Evolutionary conservation across 148 eudicot species (phyloP).

Genomic region (Nyssa sinensis): DNA sequence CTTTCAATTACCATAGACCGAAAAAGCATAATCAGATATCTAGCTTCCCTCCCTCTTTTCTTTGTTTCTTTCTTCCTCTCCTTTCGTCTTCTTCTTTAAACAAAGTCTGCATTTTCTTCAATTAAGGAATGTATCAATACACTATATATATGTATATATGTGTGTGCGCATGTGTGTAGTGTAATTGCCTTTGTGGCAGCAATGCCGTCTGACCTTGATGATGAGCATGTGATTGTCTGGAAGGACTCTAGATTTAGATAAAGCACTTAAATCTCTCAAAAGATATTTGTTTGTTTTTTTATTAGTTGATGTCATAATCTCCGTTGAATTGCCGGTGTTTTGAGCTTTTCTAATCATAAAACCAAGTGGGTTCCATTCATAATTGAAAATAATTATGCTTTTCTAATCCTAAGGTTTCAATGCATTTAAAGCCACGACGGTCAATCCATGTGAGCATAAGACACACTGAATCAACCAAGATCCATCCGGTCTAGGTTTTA

Average conservation of each 20-base stretch:
- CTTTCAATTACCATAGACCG: background rate
- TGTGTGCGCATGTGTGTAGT: background rate
- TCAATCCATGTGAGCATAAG: constrained; percentile 3
- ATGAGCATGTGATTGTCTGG: background rate
- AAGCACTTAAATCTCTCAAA: background rate
- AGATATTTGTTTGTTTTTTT: background rate
- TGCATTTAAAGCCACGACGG: background rate
- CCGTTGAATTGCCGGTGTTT: background rate
- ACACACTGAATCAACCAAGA: constrained; percentile 22
- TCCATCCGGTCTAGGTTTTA: constrained; percentile 24
- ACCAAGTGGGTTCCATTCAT: constrained; percentile 6
- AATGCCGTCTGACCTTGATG: background rate
- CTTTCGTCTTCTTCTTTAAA: background rate
- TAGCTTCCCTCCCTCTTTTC: too few relatives aligned
- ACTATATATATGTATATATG: background rate
- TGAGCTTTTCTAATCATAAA: background rate
- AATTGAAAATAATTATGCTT: background rate
- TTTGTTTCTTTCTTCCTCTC: background rate
- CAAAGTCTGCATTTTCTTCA: background rate
- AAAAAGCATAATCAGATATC: background rate
- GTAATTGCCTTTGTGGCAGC: background rate
- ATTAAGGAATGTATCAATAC: background rate
- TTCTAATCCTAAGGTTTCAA: background rate
- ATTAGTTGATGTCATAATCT: background rate
- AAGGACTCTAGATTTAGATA: background rate